Percentiles rank a stretch among this genome's conserved stretches.
Conservation (phyloP, 345 rosid species). For the Eucalyptus tenuipes region DNA sequence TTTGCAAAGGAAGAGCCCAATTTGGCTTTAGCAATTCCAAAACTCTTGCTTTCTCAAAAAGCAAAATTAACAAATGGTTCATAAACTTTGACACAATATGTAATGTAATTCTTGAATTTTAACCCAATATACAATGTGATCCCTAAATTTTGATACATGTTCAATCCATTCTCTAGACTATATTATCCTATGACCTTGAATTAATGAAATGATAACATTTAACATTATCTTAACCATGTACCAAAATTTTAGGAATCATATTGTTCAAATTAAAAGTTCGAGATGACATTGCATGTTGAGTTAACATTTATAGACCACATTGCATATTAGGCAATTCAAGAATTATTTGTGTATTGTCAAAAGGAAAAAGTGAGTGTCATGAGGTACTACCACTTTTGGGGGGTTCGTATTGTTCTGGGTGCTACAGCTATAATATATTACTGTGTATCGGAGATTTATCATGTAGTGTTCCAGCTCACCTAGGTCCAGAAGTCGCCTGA, state of each 20-base stretch:
- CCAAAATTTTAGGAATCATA: no score
- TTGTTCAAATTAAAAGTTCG: background rate
- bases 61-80: background rate
- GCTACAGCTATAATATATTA: background rate
- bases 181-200: no score
- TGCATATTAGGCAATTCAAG: no score
- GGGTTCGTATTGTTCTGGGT: background rate
- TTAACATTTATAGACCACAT: no score
- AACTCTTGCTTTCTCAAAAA: no score
- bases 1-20: background rate
- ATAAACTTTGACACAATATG: background rate
- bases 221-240: background rate
- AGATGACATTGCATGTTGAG: background rate
- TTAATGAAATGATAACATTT: no score
- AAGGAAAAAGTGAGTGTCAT: background rate
- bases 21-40: background rate
- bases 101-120: no score
- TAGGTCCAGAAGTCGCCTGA: background rate
- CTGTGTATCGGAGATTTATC: background rate
- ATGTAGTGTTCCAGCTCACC: background rate
- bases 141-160: background rate
- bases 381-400: background rate
- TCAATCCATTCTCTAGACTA: no score
- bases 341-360: no score
- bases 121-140: accelerated